Base-by-base conservation (phyloP, 306 rosid species). In the Lathyrus oleraceus region DNA sequence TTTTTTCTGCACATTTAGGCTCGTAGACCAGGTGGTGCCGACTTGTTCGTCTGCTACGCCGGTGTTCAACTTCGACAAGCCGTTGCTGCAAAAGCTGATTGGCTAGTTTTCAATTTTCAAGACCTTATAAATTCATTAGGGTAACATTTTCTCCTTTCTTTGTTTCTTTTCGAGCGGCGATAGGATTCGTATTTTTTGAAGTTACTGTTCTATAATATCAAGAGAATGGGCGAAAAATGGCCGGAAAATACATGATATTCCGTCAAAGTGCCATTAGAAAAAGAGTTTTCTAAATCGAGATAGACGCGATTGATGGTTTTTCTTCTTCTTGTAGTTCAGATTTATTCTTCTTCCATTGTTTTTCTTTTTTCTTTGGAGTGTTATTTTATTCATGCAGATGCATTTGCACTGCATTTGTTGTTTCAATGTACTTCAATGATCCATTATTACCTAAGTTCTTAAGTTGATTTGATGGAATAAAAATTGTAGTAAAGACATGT, bases 21-120 rank as follows among this genome's bases (percentile, higher is more conserved):
- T 42, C 88, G 95, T 27, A 76, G 77, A 78, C 95, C 96, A 0
- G 97, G 91, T 49, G 99, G 97, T 59, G 99, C 99, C 3, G 91
- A 94, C 73, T 5, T 87, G 84, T 94, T 88, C 84, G 67, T 94
- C 16, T 94, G 97, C 82, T 94, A 90, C 39, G 96, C 84, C 4
- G 96, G 99, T 62, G 95, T 94, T 74, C 91, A 88, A 77, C 88
- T 79, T 54, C 92, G 99, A 59, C 87, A 85, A 51, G 83, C 90
- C 56, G 97, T 94, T 39, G 97, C 97, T 4, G 84, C 77, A 16
- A 87, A 91, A 73, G 96, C 99, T 39, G 95, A 91, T 78, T 94
- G 99, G 99, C 83, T 91, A 42, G 95, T 91, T 49, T 77, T 83
- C 61, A 49, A 70, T 72, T 82, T 94, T 45, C 30, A 69, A 49